Conservation (phyloP, 768 basidiomycete species). For the Leccinum variicolor region DNA sequence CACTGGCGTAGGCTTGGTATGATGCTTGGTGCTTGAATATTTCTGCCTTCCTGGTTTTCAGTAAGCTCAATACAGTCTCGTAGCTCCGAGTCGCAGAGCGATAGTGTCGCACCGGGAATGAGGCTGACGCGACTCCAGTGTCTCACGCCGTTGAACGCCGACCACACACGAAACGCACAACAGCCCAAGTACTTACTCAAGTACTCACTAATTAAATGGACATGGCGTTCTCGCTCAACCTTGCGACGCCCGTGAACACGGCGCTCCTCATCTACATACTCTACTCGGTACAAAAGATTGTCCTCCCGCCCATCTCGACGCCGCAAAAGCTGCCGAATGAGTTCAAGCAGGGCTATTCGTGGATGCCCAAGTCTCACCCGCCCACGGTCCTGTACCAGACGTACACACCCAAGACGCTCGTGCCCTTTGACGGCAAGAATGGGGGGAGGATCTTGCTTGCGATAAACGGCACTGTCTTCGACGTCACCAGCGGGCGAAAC, state of each 20-base stretch:
- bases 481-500: constrained; percentile 82
- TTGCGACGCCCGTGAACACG: constrained; percentile 76
- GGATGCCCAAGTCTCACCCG: constrained; percentile 84
- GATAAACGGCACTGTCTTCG: constrained; percentile 87
- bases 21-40: too few species aligned
- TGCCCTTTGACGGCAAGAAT: constrained; percentile 60
- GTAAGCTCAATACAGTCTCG: too few species aligned
- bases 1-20: too few species aligned
- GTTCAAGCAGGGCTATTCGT: constrained; percentile 84
- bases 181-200: too few species aligned
- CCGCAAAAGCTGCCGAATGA: constrained; percentile 55
- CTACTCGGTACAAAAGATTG: constrained; percentile 69
- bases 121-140: too few species aligned
- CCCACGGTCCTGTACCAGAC: constrained; percentile 73
- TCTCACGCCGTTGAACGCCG: too few species aligned
- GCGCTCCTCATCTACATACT: constrained; percentile 75
- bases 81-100: too few species aligned
- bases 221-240: constrained; percentile 42
- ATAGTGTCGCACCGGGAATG: too few species aligned
- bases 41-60: too few species aligned
- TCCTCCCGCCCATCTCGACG: constrained; percentile 62
- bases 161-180: too few species aligned
- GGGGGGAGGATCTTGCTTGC: constrained; percentile 78
- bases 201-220: not conserved
- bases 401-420: constrained; percentile 76